These are phyloP conservation scores for Fusarium coicis DNA, from an alignment of 2,329 filamentous ascomycete species.

Conservation along the genomic window DNA sequence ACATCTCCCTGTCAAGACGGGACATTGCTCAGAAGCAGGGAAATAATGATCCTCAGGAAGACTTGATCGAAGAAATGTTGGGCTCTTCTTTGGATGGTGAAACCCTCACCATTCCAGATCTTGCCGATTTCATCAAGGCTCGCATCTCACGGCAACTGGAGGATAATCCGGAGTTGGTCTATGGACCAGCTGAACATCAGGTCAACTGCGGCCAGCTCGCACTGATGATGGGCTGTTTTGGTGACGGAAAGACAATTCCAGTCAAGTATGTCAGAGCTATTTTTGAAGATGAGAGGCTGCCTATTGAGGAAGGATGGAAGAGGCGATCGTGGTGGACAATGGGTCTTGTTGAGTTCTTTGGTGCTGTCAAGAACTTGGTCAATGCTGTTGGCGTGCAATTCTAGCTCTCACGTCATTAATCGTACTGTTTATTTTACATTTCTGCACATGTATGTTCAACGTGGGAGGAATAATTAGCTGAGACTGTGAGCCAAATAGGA, in stretches of 20 bases:
- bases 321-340: conserved; percentile 35
- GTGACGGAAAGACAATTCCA: not conserved
- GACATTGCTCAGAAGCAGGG: conserved; percentile 3
- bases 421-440: not conserved
- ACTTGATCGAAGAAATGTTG: not conserved
- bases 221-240: conserved; percentile 21
- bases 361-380: conserved; percentile 4
- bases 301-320: conserved; percentile 34
- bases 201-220: conserved; percentile 17
- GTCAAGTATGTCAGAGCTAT: conserved; percentile 34
- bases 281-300: conserved; percentile 38
- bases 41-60: conserved; percentile 11
- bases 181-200: conserved; percentile 13
- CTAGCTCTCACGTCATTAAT: not conserved
- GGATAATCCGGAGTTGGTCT: conserved; percentile 6
- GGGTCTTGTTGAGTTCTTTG: conserved; percentile 30
- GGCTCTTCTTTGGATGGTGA: not conserved
- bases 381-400: not conserved
- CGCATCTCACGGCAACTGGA: conserved; percentile 3
- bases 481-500: rapidly evolving
- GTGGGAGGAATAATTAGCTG: not conserved
- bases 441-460: not conserved
- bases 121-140: conserved; percentile 5
- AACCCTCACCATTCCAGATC: not conserved
- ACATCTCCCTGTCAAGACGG: conserved; percentile 10